Base-by-base conservation (phyloP, 257 asterid species). In the Plectranthus barbatus region DNA sequence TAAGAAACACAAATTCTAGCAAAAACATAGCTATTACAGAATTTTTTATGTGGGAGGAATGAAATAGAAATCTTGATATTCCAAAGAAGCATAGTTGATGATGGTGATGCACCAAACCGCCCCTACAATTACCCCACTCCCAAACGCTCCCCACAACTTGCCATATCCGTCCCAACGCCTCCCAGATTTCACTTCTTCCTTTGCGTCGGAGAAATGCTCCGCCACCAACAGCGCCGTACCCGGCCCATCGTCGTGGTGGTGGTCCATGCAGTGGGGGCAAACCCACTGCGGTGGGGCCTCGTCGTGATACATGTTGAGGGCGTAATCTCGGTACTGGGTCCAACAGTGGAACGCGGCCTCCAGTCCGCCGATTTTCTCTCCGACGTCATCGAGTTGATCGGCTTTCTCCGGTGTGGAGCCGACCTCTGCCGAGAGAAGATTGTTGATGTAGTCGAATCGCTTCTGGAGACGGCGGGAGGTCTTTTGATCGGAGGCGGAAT, bases 291-390 rank as follows among this genome's bases (percentile, higher is more conserved):
- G n/a, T 66, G 29, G 17, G 15, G 40, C 29, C 20, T 60, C n/a
- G 3, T 52, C 34, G 39, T 23, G 4, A 8, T 12, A 24, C 9
- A 13, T 24, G 6, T 52, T 13, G 39, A 24, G 2, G n/a, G 42
- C 60, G 42, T 31, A 29, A 31, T 3, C 12, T 0, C 13, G 60
- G 42, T 31, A 7, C 1, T 31, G 17, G 33, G n/a, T 13, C 75
- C 69, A 62, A 5, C 50, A 55, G 52, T 14, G 24, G 42, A 62
- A 70, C 7, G 52, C 57, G 24, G 63, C 36, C 53, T 70, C 75
- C 1, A 62, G 57, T 12, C 20, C 59, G 70, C 15, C 12, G 50
- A 70, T 26, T 14, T 58, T 70, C 60, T 46, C 51, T 9, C 21
- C 46, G 44, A 46, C 11, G 17, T 54, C 45, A 3, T 1, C 23